These are phyloP conservation scores for Calonectria montana DNA, from an alignment of 2,329 filamentous ascomycete species.

Conservation along the genomic window DNA sequence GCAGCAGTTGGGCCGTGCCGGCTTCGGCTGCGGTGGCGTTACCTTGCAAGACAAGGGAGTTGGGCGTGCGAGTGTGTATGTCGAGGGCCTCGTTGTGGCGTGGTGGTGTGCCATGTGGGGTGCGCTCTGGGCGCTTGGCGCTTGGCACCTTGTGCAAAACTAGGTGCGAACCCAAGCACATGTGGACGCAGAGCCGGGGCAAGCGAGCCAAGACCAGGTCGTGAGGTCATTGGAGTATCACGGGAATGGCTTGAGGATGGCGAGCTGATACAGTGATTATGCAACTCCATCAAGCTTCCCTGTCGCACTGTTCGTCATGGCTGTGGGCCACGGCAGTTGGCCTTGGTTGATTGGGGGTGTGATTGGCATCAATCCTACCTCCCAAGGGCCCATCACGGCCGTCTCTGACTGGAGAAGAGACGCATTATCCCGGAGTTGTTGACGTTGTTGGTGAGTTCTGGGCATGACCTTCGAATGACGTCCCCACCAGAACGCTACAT, in stretches of 20 bases:
- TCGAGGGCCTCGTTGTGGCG: neutral
- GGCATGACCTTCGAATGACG: neutral
- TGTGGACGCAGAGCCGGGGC: conserved; percentile 21
- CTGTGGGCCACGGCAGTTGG: conserved; percentile 18
- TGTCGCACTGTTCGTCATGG: conserved; percentile 7
- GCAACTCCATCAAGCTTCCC: conserved; percentile 18
- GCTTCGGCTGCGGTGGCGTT: conserved; percentile 25
- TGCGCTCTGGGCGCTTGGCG: conserved; percentile 24
- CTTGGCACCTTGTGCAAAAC: conserved; percentile 39
- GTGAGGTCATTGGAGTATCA: conserved; percentile 41
- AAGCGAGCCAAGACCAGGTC: conserved; percentile 24
- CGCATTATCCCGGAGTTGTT: neutral
- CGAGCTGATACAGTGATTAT: conserved; percentile 9
- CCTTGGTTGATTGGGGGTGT: conserved; percentile 22
- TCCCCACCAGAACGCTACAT: neutral
- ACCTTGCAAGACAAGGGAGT: neutral
- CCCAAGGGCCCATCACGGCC: neutral
- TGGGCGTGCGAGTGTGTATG: conserved; percentile 7
- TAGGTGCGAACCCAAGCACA: conserved; percentile 20
- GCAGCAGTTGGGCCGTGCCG: conserved; percentile 18
- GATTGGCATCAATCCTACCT: conserved; percentile 13
- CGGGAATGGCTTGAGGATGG: conserved; percentile 28
- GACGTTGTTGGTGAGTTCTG: conserved; percentile 10
- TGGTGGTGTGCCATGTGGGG: conserved; percentile 39
- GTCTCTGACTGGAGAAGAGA: neutral